Evolutionary conservation across 1,139 yeast genomes (phyloP), one percentile per base, ranked within the genome.

Genomic region (Kodamaea arcana): DNA sequence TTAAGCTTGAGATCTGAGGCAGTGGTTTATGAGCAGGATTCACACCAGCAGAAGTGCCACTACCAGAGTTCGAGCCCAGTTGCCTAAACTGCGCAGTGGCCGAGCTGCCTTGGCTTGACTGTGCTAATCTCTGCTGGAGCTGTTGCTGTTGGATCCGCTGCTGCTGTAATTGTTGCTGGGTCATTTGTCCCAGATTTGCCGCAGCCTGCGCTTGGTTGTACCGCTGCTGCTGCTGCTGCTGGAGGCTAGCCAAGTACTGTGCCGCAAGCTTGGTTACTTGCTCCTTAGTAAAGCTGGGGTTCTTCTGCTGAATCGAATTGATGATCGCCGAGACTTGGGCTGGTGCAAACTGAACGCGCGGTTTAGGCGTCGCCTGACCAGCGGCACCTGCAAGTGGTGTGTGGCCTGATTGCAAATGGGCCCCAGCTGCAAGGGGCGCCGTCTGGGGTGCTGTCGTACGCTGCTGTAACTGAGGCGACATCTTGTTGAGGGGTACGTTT

Each of bases 201-300:
- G 33, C 29, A 29, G 37, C 27, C 28, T 40, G 34, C 22, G 56
- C 62, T 40, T 65, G 65, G 47, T 49, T 67, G 15, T 48, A 48
- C 32, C 59, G 48, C 32, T 56, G 56, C 34, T 65, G 72, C 38
- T 70, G 76, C 39, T 75, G 78, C 36, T 69, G 74, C 45, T 75
- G 81, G 20, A 75, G 56, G 41, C 69, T 75, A 3, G 84, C 83
- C 40, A 83, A 61, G 49, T 81, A 82, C 22, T 80, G 76, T 6
- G 84, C 85, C 0, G 90, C 90, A 41, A 80, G 62, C 46, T 79
- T 77, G 0, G 86, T 79, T 2, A 82, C 88, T 47, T 83, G 87
- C 38, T 80, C 85, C 42, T 80, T 79, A 3, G 82, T 67, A 50
- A 81, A 62, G 20, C 71, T 72, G 1, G 94, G 94, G 50, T 83